A percentile compares a stretch with the other conserved stretches of the same genome.
Evolutionary conservation across 108 stramenopile genomes (phyloP).

Genomic region (Skeletonema costatum): DNA sequence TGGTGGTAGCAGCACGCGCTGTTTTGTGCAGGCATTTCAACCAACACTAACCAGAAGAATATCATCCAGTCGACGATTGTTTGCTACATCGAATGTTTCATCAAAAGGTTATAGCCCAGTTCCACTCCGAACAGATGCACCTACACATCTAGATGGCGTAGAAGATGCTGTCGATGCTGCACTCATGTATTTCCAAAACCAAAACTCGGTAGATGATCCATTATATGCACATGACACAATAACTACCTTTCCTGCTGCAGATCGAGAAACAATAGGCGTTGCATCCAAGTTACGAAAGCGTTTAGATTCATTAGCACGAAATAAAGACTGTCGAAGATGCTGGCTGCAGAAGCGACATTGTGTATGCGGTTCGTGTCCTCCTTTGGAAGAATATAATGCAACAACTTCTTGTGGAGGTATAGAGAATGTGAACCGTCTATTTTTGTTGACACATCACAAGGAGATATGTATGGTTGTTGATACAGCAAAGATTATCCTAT

Average conservation of each 20-base stretch:
- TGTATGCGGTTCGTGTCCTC: slow-evolving; percentile 53
- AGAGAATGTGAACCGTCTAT: slow-evolving; percentile 53
- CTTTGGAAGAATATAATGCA: slow-evolving; percentile 21
- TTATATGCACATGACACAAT: slow-evolving; percentile 38
- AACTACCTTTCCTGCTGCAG: slow-evolving; percentile 36
- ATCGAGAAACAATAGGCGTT: slow-evolving; percentile 65
- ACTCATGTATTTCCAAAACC: background rate
- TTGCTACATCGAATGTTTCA: background rate
- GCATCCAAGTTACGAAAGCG: slow-evolving; percentile 49
- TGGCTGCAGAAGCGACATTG: slow-evolving; percentile 77
- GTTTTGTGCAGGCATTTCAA: background rate
- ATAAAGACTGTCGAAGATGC: slow-evolving; percentile 64
- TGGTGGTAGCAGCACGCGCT: background rate
- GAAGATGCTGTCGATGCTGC: slow-evolving; percentile 14
- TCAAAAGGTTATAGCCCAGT: background rate
- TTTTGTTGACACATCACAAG: slow-evolving; percentile 75
- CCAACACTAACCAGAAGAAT: background rate
- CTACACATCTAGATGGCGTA: slow-evolving; percentile 16
- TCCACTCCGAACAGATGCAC: slow-evolving; percentile 1
- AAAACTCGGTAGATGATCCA: background rate
- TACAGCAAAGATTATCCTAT: slow-evolving; percentile 74
- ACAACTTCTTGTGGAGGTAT: slow-evolving; percentile 4
- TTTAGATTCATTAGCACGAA: slow-evolving; percentile 43
- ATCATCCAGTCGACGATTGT: background rate
- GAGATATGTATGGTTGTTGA: slow-evolving; percentile 72